Evolutionary conservation across 192 early-diverging fungal genomes (phyloP), one percentile per base, ranked within the genome.

Genomic region (Polychytrium aggregatum): DNA sequence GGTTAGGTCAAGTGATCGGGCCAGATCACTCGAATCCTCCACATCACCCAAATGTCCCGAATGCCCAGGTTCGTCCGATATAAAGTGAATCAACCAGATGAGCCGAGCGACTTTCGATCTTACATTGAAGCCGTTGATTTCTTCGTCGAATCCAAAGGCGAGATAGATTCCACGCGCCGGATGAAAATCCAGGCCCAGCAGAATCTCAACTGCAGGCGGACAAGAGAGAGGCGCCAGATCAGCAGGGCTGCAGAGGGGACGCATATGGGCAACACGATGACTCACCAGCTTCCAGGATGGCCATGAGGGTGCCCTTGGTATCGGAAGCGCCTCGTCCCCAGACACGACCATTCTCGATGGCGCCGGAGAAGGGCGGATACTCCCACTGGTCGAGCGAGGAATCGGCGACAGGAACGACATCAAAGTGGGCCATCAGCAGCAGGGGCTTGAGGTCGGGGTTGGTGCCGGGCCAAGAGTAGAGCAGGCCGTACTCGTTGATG

Each of bases 131-230:
- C 67, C 63, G 29, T 43, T 43, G 34, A 62, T 62, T 44, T 70
- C 67, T 35, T 70, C 67, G 53, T 70, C 67, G 38, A 48, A 53
- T 3, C 67, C 67, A 38, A 65, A 70, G 0, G 53, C 62, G 1
- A 70, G 40, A 25, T 55, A 51, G 11, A 70, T 50, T 1, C 55
- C 59, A 11, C 56, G 29, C 16, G 41, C 18, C 1, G 50, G 62
- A 44, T 37, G 17, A 37, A 55, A 55, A 47, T 38, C 59, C 40
- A 46, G 41, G 31, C 9, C 10, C 8, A 65, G 35, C 16, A 70
- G 54, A 7, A 14, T 25, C 38, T 70, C 63, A 16, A 65, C 63
- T 3, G n/a, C n/a, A n/a, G n/a, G n/a, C n/a, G n/a, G n/a, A n/a
- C n/a, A n/a, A n/a, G n/a, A n/a, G 53, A n/a, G n/a, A n/a, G n/a